These are phyloP conservation scores for Cryptosporidium ryanae DNA, from an alignment of 169 alveolate species.

Conservation along the genomic window DNA sequence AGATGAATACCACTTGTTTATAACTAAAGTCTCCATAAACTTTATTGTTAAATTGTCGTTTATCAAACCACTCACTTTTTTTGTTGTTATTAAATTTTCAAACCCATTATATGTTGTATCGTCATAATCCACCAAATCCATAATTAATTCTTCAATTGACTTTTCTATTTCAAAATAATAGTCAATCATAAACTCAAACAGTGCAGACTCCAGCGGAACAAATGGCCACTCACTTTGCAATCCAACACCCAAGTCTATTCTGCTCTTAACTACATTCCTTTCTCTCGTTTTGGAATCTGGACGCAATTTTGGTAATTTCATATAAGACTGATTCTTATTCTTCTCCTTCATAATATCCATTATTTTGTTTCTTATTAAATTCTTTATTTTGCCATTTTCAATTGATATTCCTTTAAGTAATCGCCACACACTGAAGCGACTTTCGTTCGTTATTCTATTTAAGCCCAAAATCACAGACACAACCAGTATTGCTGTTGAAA, in stretches of 20 bases:
- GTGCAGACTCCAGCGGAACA: constrained; percentile 47
- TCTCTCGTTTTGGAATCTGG: constrained; percentile 33
- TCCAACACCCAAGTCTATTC: constrained; percentile 52
- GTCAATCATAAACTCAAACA: constrained; percentile 42
- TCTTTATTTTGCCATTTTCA: background rate
- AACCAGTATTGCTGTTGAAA: too few species aligned
- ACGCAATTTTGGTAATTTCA: constrained; percentile 39
- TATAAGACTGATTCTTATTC: background rate
- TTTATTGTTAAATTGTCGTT: constrained; percentile 25
- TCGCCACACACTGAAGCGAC: background rate
- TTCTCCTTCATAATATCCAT: background rate
- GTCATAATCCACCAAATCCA: constrained; percentile 1
- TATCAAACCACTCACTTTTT: constrained; percentile 35
- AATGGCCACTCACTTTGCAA: constrained; percentile 69
- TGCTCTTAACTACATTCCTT: background rate
- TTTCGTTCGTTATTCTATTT: too few species aligned
- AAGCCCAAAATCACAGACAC: too few species aligned
- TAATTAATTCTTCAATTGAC: constrained; percentile 23
- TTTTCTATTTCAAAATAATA: constrained; percentile 41
- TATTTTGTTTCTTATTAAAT: background rate
- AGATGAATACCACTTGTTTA: constrained; percentile 43
- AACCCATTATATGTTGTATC: background rate
- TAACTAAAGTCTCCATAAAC: constrained; percentile 56
- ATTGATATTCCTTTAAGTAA: background rate
- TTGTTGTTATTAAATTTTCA: constrained; percentile 8